Percentiles rank a stretch among this genome's conserved stretches.
phyloP scores from a whole-genome alignment of 495 filamentous ascomycete species.

The Talaromyces trachyspermus region DNA sequence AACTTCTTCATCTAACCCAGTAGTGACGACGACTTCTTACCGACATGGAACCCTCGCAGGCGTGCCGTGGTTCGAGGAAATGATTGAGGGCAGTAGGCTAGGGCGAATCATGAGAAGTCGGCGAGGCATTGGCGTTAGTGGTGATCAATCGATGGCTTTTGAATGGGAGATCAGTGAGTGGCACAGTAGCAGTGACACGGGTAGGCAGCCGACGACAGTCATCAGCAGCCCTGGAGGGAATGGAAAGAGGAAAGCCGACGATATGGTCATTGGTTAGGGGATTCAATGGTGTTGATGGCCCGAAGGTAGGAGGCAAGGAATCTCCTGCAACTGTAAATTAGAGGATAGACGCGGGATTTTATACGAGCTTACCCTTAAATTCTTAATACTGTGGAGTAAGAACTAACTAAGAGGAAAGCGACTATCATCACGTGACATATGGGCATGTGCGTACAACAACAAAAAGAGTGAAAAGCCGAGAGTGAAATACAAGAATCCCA shows the following conservation, averaged over 20 bases:
- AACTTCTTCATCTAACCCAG: slow-evolving; percentile 12
- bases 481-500: too few relatives aligned
- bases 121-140: slow-evolving; percentile 44
- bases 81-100: slow-evolving; percentile 66
- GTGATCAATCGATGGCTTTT: slow-evolving; percentile 52
- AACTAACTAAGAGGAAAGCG: too few relatives aligned
- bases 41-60: slow-evolving; percentile 37
- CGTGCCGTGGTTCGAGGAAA: slow-evolving; percentile 74
- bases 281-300: too few relatives aligned
- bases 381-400: too few relatives aligned
- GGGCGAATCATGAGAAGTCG: slow-evolving; percentile 56
- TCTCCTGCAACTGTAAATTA: too few relatives aligned
- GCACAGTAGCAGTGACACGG: slow-evolving; percentile 44
- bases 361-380: too few relatives aligned
- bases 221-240: not conserved
- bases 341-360: too few relatives aligned
- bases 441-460: not conserved
- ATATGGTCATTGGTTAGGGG: not conserved
- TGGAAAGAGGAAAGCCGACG: slow-evolving; percentile 8
- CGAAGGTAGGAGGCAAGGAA: too few relatives aligned
- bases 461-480: not conserved
- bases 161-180: slow-evolving; percentile 85
- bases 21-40: slow-evolving; percentile 17
- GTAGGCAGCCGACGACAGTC: not conserved
- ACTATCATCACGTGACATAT: not conserved